Conservation (phyloP, 768 basidiomycete species). For the Mycena filopes region DNA sequence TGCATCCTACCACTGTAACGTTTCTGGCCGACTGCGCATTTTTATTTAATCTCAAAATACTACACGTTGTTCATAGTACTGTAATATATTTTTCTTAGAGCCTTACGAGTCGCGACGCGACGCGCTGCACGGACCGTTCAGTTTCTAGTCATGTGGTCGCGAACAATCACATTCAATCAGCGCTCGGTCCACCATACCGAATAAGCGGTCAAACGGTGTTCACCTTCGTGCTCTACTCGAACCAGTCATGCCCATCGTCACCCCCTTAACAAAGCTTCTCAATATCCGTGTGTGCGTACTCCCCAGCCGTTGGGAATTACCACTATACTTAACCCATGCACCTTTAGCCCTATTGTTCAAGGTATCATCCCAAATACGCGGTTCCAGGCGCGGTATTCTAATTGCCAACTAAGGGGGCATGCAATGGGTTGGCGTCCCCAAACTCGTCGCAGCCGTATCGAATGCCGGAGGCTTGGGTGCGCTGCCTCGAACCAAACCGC, state of each 20-base stretch:
- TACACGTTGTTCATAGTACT: neutral
- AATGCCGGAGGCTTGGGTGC: slow-evolving; percentile 85
- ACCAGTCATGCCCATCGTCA: slow-evolving; percentile 53
- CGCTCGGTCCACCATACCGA: too few relatives aligned
- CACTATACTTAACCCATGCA: neutral
- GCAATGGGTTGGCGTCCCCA: slow-evolving; percentile 92
- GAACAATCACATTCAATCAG: too few relatives aligned
- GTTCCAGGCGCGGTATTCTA: neutral
- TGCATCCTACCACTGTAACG: slow-evolving; percentile 17
- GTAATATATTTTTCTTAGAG: neutral
- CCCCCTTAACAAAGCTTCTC: slow-evolving; percentile 71
- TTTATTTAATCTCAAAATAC: slow-evolving; percentile 20
- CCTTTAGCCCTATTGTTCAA: slow-evolving; percentile 77
- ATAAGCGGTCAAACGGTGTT: too few relatives aligned
- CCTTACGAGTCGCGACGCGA: too few relatives aligned
- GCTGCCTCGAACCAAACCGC: neutral
- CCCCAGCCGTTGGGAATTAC: slow-evolving; percentile 1
- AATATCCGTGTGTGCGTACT: slow-evolving; percentile 70
- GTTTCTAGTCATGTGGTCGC: too few relatives aligned
- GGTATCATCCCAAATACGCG: neutral
- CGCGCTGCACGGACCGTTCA: too few relatives aligned
- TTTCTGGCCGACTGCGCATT: slow-evolving; percentile 10
- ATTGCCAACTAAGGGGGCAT: slow-evolving; percentile 66
- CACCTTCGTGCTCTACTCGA: neutral
- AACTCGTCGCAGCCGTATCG: slow-evolving; percentile 80